Percentiles rank a stretch among this genome's conserved stretches.
These are phyloP conservation scores for Raphidocelis subcapitata DNA, from an alignment of 139 green algal genomes.

Conservation along the genomic window DNA sequence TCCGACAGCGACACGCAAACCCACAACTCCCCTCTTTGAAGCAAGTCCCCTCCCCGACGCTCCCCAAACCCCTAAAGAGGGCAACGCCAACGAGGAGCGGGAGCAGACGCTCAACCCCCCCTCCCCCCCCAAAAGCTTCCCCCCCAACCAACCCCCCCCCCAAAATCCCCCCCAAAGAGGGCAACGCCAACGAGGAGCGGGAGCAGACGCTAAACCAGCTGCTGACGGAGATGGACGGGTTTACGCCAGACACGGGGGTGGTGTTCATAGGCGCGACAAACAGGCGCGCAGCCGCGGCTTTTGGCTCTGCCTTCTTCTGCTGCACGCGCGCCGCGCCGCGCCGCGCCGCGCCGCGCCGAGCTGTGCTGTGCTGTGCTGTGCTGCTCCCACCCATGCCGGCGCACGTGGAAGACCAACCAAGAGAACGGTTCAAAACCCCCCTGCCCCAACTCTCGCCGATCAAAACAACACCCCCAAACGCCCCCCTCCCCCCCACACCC, in stretches of 20 bases:
- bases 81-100: constrained; percentile 58
- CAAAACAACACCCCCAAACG: background rate
- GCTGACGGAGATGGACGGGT: constrained; percentile 98
- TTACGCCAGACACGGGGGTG: constrained; percentile 90
- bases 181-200: constrained; percentile 58
- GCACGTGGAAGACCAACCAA: no score
- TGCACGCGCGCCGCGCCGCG: no score
- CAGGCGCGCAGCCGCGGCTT: constrained; percentile 27
- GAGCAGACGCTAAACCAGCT: constrained; percentile 98
- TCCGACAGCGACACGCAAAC: no score
- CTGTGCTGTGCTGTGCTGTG: no score
- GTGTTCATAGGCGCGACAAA: constrained; percentile 97
- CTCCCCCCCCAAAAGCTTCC: background rate
- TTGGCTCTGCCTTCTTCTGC: no score
- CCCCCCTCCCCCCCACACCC: background rate
- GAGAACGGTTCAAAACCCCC: no score
- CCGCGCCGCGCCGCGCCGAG: no score
- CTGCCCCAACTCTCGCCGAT: no score
- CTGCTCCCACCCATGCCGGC: no score
- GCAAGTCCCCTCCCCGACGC: background rate
- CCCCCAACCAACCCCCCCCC: background rate
- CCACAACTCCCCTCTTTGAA: background rate
- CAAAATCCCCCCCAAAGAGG: constrained; percentile 2
- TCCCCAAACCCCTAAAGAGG: background rate
- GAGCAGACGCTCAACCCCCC: constrained; percentile 92